A percentile compares a stretch with the other conserved stretches of the same genome.
Conservation (phyloP, 371 early-diverging fungal species). For the Entomophthora muscae region DNA sequence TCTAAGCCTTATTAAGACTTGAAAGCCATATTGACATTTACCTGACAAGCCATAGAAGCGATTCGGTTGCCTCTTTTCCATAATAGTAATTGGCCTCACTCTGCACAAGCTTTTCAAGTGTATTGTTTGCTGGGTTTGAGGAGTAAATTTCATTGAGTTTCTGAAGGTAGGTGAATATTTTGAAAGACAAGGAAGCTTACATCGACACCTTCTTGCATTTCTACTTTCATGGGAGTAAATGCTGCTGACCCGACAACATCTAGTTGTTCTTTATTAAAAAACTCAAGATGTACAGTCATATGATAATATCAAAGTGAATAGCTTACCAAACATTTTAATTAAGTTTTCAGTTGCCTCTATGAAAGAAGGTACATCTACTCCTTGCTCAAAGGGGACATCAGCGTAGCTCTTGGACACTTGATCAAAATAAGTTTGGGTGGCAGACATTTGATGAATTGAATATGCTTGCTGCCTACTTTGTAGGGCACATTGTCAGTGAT, state of each 20-base stretch:
- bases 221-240: slow-evolving; percentile 66
- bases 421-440: slow-evolving; percentile 47
- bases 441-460: too few species aligned
- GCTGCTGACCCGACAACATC: slow-evolving; percentile 51
- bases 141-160: slow-evolving; percentile 55
- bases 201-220: slow-evolving; percentile 75
- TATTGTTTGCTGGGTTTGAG: slow-evolving; percentile 40
- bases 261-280: too few species aligned
- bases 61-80: slow-evolving; percentile 70
- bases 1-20: slow-evolving; percentile 15
- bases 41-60: slow-evolving; percentile 85
- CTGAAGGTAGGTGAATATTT: not conserved
- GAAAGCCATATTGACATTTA: slow-evolving; percentile 12
- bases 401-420: slow-evolving; percentile 40
- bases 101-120: slow-evolving; percentile 62
- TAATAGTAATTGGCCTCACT: slow-evolving; percentile 47
- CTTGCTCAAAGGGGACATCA: slow-evolving; percentile 39
- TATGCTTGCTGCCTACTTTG: too few species aligned
- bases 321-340: slow-evolving; percentile 63
- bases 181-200: slow-evolving; percentile 22
- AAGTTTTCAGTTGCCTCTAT: slow-evolving; percentile 75
- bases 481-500: too few species aligned
- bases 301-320: not conserved
- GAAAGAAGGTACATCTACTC: slow-evolving; percentile 63
- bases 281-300: not conserved